Conservation (phyloP, 192 early-diverging fungal genomes). For the Podila horticola region DNA sequence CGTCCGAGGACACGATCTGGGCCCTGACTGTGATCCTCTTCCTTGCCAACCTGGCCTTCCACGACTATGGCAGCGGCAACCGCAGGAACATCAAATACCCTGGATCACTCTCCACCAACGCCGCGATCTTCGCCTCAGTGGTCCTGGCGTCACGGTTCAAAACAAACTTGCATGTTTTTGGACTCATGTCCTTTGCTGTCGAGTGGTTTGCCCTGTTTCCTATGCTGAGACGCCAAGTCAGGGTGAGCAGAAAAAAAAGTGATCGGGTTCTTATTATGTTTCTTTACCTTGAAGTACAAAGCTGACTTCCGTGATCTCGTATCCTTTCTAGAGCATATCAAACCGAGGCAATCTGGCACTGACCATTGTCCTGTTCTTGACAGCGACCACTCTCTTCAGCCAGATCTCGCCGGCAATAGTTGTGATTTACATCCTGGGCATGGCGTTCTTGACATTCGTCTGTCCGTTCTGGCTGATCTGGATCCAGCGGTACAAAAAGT, state of each 20-base stretch:
- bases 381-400: constrained; percentile 71
- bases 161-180: constrained; percentile 89
- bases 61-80: constrained; percentile 79
- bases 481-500: constrained; percentile 97
- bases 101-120: constrained; percentile 96
- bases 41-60: constrained; percentile 87
- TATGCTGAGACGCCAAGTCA: constrained; percentile 82
- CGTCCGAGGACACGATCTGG: constrained; percentile 93
- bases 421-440: constrained; percentile 71
- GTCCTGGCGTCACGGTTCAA: constrained; percentile 87
- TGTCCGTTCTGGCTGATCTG: constrained; percentile 93
- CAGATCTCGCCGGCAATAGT: constrained; percentile 76
- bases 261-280: too few species aligned
- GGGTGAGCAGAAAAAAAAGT: constrained; percentile 53
- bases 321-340: constrained; percentile 36
- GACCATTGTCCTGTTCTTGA: constrained; percentile 67
- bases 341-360: constrained; percentile 60
- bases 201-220: constrained; percentile 97
- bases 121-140: constrained; percentile 94
- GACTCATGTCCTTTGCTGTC: constrained; percentile 87
- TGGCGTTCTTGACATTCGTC: constrained; percentile 84
- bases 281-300: too few species aligned
- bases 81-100: constrained; percentile 71
- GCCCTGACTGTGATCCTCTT: constrained; percentile 88
- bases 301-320: neutral